A percentile compares a stretch with the other conserved stretches of the same genome.
Conservation (phyloP, 306 rosid species). For the Quercus ilex region DNA sequence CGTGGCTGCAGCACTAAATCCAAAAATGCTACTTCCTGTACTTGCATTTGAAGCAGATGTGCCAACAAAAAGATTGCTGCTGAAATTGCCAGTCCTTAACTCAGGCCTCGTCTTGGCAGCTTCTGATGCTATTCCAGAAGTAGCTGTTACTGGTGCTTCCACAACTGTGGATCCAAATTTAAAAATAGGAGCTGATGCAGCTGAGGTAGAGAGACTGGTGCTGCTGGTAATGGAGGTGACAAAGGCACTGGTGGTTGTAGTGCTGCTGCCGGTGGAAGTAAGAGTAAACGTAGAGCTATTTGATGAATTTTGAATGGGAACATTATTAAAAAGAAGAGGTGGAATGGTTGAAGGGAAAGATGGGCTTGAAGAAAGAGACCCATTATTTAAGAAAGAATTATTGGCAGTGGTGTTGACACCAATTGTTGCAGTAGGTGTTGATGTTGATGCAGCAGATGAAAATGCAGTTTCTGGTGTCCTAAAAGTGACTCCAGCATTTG, state of each 20-base stretch:
- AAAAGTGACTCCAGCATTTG: conserved; percentile 28
- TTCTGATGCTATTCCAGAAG: conserved; percentile 23
- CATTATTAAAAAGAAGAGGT: conserved; percentile 29
- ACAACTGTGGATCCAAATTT: conserved; percentile 38
- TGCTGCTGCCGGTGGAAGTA: neutral
- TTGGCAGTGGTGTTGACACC: conserved; percentile 31
- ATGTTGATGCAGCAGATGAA: conserved; percentile 41
- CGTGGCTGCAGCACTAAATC: conserved; percentile 48
- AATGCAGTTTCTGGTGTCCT: conserved; percentile 37
- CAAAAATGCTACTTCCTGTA: conserved; percentile 42
- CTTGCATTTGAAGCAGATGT: conserved; percentile 38
- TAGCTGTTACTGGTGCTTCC: conserved; percentile 25
- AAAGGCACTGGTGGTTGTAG: conserved; percentile 9
- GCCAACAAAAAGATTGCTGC: conserved; percentile 36
- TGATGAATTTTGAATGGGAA: conserved; percentile 41
- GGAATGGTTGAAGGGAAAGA: conserved; percentile 29
- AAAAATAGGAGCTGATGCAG: conserved; percentile 30
- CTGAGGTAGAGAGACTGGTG: conserved; percentile 20
- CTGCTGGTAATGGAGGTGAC: conserved; percentile 25
- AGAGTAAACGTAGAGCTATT: conserved; percentile 26
- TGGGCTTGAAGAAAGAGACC: conserved; percentile 40
- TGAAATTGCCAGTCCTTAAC: conserved; percentile 32
- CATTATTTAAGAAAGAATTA: conserved; percentile 45
- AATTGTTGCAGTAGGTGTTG: conserved; percentile 30
- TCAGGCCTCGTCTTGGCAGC: conserved; percentile 46